Conservation (phyloP, 306 rosid genomes). For the Citrullus amarus region DNA sequence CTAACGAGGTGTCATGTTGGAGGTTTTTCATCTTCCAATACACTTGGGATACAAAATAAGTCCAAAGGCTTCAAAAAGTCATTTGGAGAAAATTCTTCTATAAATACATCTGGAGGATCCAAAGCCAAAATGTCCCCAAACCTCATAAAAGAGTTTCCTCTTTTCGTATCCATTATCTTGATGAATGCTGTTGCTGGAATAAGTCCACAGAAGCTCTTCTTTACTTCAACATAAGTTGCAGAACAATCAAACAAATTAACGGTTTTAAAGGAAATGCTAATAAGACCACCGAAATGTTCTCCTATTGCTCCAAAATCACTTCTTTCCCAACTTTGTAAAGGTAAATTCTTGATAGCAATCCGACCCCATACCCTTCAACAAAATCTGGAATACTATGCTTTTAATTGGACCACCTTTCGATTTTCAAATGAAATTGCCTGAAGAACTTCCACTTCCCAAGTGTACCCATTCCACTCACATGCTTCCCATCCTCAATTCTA, state of each 20-base stretch:
- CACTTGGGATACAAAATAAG: background rate
- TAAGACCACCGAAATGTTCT: background rate
- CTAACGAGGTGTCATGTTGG: too few species aligned
- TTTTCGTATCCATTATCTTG: background rate
- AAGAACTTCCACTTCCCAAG: background rate
- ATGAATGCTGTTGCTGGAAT: background rate
- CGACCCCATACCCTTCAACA: too few species aligned
- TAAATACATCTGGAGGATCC: background rate
- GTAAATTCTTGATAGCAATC: background rate
- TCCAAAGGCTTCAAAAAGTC: background rate
- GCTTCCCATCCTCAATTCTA: background rate
- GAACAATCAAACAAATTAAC: too few species aligned
- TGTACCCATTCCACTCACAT: background rate
- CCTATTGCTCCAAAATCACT: background rate
- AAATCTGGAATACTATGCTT: background rate
- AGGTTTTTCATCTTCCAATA: too few species aligned
- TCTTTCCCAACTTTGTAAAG: background rate
- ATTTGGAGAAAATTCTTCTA: background rate
- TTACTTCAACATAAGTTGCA: background rate
- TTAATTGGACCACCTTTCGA: background rate
- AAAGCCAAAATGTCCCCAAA: too few species aligned
- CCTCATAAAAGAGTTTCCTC: background rate
- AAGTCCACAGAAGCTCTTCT: background rate
- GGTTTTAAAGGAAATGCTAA: too few species aligned
- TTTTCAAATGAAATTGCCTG: background rate